Conservation (phyloP, 768 basidiomycete genomes). For the Lentinula sp. region DNA sequence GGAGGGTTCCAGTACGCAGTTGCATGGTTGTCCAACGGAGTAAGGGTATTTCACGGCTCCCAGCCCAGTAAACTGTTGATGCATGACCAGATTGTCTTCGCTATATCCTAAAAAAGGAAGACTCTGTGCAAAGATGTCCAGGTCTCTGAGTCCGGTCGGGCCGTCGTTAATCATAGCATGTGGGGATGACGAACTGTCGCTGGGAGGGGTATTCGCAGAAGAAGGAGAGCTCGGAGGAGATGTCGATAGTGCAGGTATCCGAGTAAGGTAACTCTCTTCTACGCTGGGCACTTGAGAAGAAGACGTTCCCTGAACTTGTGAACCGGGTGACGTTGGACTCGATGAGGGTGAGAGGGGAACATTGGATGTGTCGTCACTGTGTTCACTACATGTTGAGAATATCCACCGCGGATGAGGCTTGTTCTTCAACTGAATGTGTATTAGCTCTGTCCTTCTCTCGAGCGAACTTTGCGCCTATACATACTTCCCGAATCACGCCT, state of each 20-base stretch:
- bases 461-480: background rate
- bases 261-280: background rate
- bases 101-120: background rate
- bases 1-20: slow-evolving; percentile 48
- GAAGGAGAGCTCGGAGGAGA: background rate
- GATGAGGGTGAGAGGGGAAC: background rate
- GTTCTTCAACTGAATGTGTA: slow-evolving; percentile 51
- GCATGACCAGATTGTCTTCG: background rate
- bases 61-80: background rate
- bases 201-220: background rate
- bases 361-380: background rate
- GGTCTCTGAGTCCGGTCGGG: background rate
- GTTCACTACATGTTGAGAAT: slow-evolving; percentile 10
- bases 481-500: slow-evolving; percentile 75
- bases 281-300: background rate
- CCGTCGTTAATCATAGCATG: background rate
- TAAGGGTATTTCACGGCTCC: background rate
- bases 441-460: background rate
- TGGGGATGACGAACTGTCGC: background rate
- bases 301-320: background rate
- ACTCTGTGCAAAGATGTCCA: background rate
- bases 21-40: slow-evolving; percentile 30
- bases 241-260: background rate
- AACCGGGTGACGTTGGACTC: no score
- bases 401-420: slow-evolving; percentile 68